phyloP scores from a whole-genome alignment of 208 protist species.

The Porcisia deanei region DNA sequence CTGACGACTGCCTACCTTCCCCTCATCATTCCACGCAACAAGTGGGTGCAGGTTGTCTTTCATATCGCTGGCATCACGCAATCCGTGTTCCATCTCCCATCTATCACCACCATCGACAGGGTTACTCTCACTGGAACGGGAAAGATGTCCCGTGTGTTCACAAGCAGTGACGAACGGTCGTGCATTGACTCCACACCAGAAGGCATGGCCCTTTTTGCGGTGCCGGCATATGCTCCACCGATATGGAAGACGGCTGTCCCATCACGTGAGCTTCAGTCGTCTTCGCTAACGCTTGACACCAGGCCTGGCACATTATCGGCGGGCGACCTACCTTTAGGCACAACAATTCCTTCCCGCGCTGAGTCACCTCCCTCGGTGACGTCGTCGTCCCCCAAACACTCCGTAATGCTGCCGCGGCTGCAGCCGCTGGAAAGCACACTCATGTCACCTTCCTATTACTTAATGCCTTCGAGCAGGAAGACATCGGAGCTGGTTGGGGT shows the following conservation, averaged over 20 bases:
- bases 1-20: constrained; percentile 56
- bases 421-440: neutral
- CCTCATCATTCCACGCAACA: constrained; percentile 72
- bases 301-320: neutral
- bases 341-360: neutral
- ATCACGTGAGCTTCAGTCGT: neutral
- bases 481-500: neutral
- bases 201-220: constrained; percentile 77
- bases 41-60: constrained; percentile 89
- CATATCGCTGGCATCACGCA: constrained; percentile 72
- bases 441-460: neutral
- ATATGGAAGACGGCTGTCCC: constrained; percentile 59
- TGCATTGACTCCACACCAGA: constrained; percentile 69
- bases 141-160: constrained; percentile 45
- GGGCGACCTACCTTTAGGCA: neutral
- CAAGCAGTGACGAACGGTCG: constrained; percentile 62
- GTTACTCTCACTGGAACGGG: constrained; percentile 62
- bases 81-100: constrained; percentile 57
- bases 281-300: constrained; percentile 4
- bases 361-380: constrained; percentile 2
- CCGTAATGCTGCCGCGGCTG: neutral
- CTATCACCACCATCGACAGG: constrained; percentile 64
- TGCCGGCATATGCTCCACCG: constrained; percentile 77
- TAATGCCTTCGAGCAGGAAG: neutral
- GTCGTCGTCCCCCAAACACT: neutral